These are phyloP conservation scores for Aspergillus quadrilineatus DNA, from an alignment of 2,329 filamentous ascomycete species.

Conservation along the genomic window DNA sequence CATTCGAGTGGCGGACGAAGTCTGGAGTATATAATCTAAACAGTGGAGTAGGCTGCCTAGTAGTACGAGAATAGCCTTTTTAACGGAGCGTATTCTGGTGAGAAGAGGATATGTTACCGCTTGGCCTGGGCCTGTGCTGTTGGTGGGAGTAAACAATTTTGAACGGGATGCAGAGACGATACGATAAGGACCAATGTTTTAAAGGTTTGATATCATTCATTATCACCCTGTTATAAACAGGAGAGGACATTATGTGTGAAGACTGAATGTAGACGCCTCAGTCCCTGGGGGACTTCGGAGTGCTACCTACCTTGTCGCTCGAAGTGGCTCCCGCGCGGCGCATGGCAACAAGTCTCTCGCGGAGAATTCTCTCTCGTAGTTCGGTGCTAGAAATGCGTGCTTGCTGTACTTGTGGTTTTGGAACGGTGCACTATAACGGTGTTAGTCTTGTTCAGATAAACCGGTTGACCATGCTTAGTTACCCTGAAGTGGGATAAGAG, in stretches of 20 bases:
- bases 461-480: not conserved
- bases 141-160: too few species aligned
- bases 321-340: conserved; percentile 31
- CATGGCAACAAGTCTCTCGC: conserved; percentile 39
- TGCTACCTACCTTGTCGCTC: conserved; percentile 27
- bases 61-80: too few species aligned
- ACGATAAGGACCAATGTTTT: not conserved
- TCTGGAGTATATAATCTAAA: too few species aligned
- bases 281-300: conserved; percentile 3
- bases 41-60: too few species aligned
- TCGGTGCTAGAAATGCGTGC: conserved; percentile 32
- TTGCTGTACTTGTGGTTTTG: conserved; percentile 12
- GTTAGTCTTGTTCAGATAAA: conserved; percentile 19
- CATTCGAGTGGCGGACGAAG: too few species aligned
- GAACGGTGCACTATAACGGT: not conserved
- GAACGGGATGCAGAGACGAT: not conserved
- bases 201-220: not conserved
- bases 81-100: too few species aligned
- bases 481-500: not conserved
- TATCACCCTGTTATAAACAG: not conserved
- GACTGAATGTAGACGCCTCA: not conserved
- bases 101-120: too few species aligned
- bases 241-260: conserved; percentile 1
- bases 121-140: not conserved
- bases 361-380: conserved; percentile 39